These are phyloP conservation scores for Leccinum uliginosum DNA, from an alignment of 768 basidiomycete genomes.

Conservation along the genomic window DNA sequence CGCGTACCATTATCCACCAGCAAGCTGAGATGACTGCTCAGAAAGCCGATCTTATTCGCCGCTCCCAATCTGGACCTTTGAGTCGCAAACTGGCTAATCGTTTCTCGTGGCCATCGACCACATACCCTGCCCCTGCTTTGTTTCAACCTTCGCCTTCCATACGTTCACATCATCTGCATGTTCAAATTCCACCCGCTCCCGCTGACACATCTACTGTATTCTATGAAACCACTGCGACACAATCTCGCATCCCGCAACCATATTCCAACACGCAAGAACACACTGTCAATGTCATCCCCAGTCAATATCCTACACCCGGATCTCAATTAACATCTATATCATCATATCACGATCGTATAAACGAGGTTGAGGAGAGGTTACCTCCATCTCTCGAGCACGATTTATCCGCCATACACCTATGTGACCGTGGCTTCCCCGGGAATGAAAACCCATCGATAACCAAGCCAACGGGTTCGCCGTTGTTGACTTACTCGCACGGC, in stretches of 20 bases:
- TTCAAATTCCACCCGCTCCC: constrained; percentile 27
- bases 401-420: constrained; percentile 18
- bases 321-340: constrained; percentile 33
- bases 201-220: constrained; percentile 57
- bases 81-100: constrained; percentile 33
- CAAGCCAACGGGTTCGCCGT: constrained; percentile 8
- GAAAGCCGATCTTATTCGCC: constrained; percentile 38
- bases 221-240: constrained; percentile 54
- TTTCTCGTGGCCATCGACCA: constrained; percentile 37
- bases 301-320: constrained; percentile 29
- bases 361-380: constrained; percentile 9
- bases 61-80: constrained; percentile 42
- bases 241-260: constrained; percentile 22
- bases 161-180: constrained; percentile 30
- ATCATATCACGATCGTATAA: constrained; percentile 26
- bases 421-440: constrained; percentile 12
- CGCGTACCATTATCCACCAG: constrained; percentile 1
- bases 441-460: constrained; percentile 4
- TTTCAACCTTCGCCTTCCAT: constrained; percentile 39
- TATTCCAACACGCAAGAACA: constrained; percentile 17
- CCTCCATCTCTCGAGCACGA: constrained; percentile 20
- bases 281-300: constrained; percentile 20
- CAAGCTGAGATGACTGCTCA: constrained; percentile 22
- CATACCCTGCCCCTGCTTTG: constrained; percentile 45
- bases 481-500: constrained; percentile 14